Evolutionary conservation across 345 rosid species (phyloP).

Genomic region (Salix purpurea): DNA sequence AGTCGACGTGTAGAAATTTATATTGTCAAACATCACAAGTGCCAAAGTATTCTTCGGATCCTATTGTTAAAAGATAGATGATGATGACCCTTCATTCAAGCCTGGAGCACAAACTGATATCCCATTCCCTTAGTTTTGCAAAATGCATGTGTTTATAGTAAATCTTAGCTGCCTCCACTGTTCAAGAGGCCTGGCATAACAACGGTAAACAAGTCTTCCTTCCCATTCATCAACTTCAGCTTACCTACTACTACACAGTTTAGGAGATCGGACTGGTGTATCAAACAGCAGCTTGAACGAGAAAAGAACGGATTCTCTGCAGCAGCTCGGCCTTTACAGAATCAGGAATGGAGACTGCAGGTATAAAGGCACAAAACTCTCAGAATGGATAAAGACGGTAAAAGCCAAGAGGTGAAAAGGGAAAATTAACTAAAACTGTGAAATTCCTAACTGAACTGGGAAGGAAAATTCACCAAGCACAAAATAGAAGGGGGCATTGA

Average conservation of each 20-base stretch:
- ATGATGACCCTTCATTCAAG: neutral
- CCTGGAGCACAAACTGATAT: neutral
- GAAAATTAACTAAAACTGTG: neutral
- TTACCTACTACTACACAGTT: neutral
- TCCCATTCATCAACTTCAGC: neutral
- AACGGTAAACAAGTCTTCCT: slow-evolving; percentile 2
- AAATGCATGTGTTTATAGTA: neutral
- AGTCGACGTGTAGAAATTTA: neutral
- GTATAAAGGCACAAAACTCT: slow-evolving; percentile 5
- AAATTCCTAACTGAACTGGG: neutral
- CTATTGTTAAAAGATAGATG: neutral
- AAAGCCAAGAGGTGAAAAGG: neutral
- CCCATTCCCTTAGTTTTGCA: neutral
- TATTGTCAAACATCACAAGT: neutral
- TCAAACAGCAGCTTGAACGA: slow-evolving; percentile 40
- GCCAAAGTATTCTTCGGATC: neutral
- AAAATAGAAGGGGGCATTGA: neutral
- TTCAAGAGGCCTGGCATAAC: neutral
- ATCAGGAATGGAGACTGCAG: slow-evolving; percentile 68
- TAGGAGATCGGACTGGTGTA: neutral
- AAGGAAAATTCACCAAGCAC: neutral
- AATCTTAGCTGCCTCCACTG: neutral
- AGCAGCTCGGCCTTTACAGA: slow-evolving; percentile 64
- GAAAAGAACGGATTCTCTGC: slow-evolving; percentile 56
- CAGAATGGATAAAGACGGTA: neutral